Evolutionary conservation across 2,329 filamentous ascomycete genomes (phyloP).

Genomic region (Cytospora piceicola): DNA sequence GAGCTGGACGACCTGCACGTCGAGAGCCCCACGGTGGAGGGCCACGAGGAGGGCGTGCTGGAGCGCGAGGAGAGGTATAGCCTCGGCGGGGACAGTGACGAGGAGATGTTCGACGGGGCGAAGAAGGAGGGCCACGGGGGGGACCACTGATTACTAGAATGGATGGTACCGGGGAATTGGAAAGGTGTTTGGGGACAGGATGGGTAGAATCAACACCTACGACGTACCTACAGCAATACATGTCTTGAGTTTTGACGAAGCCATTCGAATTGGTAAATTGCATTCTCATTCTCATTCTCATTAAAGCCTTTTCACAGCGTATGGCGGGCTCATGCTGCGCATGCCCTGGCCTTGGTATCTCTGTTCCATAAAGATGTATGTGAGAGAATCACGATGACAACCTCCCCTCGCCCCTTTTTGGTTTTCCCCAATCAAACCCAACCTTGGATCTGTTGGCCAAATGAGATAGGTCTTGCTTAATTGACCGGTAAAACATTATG

Average conservation of each 20-base stretch:
- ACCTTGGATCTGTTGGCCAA: conserved; percentile 11
- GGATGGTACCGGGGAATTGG: background rate
- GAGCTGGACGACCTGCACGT: conserved; percentile 65
- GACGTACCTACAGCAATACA: background rate
- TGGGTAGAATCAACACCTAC: background rate
- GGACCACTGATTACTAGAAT: conserved; percentile 2
- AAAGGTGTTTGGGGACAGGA: background rate
- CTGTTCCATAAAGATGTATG: background rate
- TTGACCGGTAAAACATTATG: background rate
- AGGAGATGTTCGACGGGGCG: conserved; percentile 44
- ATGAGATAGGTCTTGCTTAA: background rate
- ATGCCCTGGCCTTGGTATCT: background rate
- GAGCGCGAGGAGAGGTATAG: conserved; percentile 56
- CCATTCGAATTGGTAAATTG: background rate
- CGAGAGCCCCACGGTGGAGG: conserved; percentile 48
- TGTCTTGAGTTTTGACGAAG: background rate
- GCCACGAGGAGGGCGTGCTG: conserved; percentile 34
- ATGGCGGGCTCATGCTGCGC: background rate
- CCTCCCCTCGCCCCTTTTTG: background rate
- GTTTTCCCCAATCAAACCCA: background rate
- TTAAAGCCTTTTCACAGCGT: background rate
- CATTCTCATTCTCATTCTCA: background rate
- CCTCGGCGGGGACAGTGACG: conserved; percentile 61
- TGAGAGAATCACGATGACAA: background rate
- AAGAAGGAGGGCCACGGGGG: conserved; percentile 35